Conservation (phyloP, 1,139 yeast species). For the Blastobotrys serpentis region DNA sequence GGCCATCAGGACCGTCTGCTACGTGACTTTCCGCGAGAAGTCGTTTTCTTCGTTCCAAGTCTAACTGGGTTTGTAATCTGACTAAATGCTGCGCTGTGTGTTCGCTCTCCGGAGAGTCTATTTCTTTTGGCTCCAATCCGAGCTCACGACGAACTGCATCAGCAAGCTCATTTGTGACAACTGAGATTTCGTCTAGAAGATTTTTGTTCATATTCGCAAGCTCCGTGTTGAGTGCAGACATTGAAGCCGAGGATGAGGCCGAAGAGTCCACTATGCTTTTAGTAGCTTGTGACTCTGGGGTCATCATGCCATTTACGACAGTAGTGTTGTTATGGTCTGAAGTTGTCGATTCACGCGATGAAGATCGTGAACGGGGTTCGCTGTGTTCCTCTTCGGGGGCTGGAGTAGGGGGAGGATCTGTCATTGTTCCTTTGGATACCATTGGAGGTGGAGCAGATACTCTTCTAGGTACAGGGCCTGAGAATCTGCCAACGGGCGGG, state of each 20-base stretch:
- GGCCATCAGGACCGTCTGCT: slow-evolving; percentile 16
- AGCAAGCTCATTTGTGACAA: slow-evolving; percentile 40
- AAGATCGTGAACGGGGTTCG: background rate
- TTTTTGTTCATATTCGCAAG: slow-evolving; percentile 25
- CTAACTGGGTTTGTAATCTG: slow-evolving; percentile 32
- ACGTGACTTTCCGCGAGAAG: slow-evolving; percentile 29
- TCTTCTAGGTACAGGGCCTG: slow-evolving; percentile 14
- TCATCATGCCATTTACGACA: slow-evolving; percentile 1
- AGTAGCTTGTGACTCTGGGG: slow-evolving; percentile 6
- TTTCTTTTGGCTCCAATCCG: slow-evolving; percentile 24
- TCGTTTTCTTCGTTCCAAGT: slow-evolving; percentile 38
- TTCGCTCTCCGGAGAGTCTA: slow-evolving; percentile 10
- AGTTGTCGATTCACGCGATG: slow-evolving; percentile 10
- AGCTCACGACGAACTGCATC: slow-evolving; percentile 41
- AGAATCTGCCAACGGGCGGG: slow-evolving; percentile 3
- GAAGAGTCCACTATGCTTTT: background rate
- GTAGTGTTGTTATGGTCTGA: slow-evolving; percentile 11
- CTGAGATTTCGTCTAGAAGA: slow-evolving; percentile 37
- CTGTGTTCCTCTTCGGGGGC: background rate
- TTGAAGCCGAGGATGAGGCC: slow-evolving; percentile 11
- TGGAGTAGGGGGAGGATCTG: slow-evolving; percentile 22
- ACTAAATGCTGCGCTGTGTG: slow-evolving; percentile 29
- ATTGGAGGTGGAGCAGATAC: slow-evolving; percentile 19
- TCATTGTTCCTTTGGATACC: slow-evolving; percentile 26
- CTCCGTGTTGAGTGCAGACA: slow-evolving; percentile 13